Percentiles rank a stretch among this genome's conserved stretches.
These are phyloP conservation scores for Rhodotorula sp. DNA, from an alignment of 1,284 basidiomycete genomes.

Conservation along the genomic window DNA sequence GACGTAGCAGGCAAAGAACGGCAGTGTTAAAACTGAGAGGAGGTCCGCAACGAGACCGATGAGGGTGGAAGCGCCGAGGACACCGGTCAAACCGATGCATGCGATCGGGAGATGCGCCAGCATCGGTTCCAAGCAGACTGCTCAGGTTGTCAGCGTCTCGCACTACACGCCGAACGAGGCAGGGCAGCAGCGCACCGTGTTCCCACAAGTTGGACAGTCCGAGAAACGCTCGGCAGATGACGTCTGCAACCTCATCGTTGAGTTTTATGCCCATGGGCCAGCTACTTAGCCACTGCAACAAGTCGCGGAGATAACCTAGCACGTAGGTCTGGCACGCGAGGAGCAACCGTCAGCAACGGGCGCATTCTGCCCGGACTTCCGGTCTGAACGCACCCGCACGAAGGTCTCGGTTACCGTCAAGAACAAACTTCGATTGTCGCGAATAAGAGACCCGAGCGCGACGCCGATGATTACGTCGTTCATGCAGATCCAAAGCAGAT, in stretches of 20 bases:
- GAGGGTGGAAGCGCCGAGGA: slow-evolving; percentile 67
- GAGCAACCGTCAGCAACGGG: too few relatives aligned
- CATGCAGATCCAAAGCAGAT: slow-evolving; percentile 81
- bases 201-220: slow-evolving; percentile 66
- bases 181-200: slow-evolving; percentile 53
- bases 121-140: slow-evolving; percentile 44
- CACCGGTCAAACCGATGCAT: slow-evolving; percentile 59
- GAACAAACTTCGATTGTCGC: slow-evolving; percentile 56
- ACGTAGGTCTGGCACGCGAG: slow-evolving; percentile 6
- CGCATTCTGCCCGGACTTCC: background rate
- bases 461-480: slow-evolving; percentile 84
- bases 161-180: background rate
- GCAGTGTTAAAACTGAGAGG: slow-evolving; percentile 65
- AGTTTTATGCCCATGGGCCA: slow-evolving; percentile 97
- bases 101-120: slow-evolving; percentile 57
- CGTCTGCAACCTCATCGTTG: slow-evolving; percentile 77
- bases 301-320: slow-evolving; percentile 54
- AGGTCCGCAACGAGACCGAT: slow-evolving; percentile 68
- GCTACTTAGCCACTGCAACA: slow-evolving; percentile 79
- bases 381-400: slow-evolving; percentile 43
- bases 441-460: slow-evolving; percentile 66
- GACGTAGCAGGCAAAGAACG: slow-evolving; percentile 70
- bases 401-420: slow-evolving; percentile 16
- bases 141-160: background rate
- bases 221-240: slow-evolving; percentile 71